Evolutionary conservation across 2,329 filamentous ascomycete species (phyloP), one percentile per base, ranked within the genome.

Genomic region (Fusarium sp.): DNA sequence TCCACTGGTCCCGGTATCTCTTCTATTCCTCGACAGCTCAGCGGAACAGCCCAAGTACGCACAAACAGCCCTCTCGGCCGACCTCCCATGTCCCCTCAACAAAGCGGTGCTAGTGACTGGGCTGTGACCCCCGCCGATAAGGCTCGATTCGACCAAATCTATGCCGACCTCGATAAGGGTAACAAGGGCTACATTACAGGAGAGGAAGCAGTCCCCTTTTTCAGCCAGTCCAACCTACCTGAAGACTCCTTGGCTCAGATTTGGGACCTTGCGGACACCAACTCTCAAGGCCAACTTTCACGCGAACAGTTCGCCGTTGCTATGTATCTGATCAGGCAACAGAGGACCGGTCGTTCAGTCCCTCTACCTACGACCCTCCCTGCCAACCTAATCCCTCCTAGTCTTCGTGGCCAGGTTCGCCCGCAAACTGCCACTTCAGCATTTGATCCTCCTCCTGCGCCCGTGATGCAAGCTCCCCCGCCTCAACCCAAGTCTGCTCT

Each of bases 211-310:
- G 96, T 98, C 11, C 87, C 90, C 11, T 99, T 98, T 82, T 93
- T 99, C 79, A 95, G 92, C 78, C 94, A 97, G 79, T 97, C 95
- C 1, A 92, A 93, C 61, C 86, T 99, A 16, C 89, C 93, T 1
- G 95, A 98, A 77, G 95, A 98, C 75, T 89, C 89, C 12, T 84
- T 99, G 56, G 96, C 96, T 30, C 93, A 97, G 75, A 97, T 99
- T 69, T 99, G 96, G 96, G 96, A 99, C 79, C 88, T 99, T 30
- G 92, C 96, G 16, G 96, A 99, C 80, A 94, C 98, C 80, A 94
- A 93, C 76, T 96, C 94, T 10, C 92, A 94, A 73, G 96, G 96
- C 13, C 91, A 92, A 61, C 84, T 99, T 60, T 94, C 87, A 48
- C 90, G 89, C 74, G 96, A 99, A 72, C 94, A 97, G 75, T 99